Base-by-base conservation (phyloP, 164 flowering plant genomes). In the Piper betle region DNA sequence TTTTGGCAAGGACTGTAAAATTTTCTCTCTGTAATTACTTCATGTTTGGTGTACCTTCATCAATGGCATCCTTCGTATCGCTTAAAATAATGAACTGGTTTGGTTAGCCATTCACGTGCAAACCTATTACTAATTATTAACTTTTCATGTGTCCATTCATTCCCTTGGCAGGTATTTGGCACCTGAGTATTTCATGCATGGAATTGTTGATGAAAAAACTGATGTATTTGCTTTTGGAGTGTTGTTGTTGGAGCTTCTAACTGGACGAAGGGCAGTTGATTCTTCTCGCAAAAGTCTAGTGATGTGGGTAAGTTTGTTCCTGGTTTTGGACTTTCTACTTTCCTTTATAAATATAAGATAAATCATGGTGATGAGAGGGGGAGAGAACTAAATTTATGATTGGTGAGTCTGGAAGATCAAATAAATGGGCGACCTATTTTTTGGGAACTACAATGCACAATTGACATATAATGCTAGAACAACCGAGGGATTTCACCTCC, bases 191-290 rank as follows among this genome's bases (percentile, higher is more conserved):
- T 91, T 91, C 66, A 91, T 91, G 93, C 96, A 94, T 53, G 99
- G 99, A 13, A 79, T 94, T 40, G 88, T 83, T 0, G 77, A 91
- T 67, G 99, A 91, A 74, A 94, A 88, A 78, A 88, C 93, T 0
- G 99, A 94, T 72, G 95, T 94, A 4, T 94, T 94, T 71, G 89
- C 99, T 0, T 94, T 72, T 66, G 99, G 99, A 18, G 99, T 94
- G 64, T 58, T 94, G 57, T 65, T 94, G 18, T 71, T 94, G 58
- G 99, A 94, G 82, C 78, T 94, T 64, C 79, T 94, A 55, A 91
- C 99, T 2, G 99, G 99, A 39, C 88, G 99, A 4, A 87, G 77
- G 43, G 96, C 99, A 12, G 83, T 94, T 59, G 91, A 91, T 71
- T 79, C 89, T 4, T 72, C 67, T 61, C 75, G 88, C 39, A 91